Base-by-base conservation (phyloP, 2,329 filamentous ascomycete species). In the Tolypocladium album region DNA sequence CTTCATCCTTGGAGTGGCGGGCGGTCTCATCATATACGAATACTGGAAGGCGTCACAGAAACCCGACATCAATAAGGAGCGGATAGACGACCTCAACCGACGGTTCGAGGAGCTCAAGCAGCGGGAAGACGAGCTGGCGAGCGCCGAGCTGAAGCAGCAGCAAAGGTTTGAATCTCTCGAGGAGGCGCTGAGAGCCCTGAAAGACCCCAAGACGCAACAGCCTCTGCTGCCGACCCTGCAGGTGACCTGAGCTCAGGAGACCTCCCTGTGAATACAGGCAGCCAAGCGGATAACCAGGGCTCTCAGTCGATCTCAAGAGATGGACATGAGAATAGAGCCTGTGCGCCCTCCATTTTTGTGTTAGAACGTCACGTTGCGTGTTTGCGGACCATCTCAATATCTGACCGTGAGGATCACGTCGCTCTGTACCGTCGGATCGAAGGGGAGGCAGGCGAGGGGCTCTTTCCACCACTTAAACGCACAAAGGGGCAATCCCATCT, bases 1-100 rank as follows among this genome's bases (percentile, higher is more conserved):
- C 20, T 88, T 88, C 67, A 87, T 88, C 61, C 76, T 88, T 24
- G 67, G 78, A 7, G 83, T 88, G 34, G 85, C 83, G 8, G 74
- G 76, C 17, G 78, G 71, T 24, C 69, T 88, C 57, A 79, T 88
- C 60, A 71, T 86, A 42, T 88, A 83, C 69, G 85, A 88, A 71
- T 86, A 82, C 64, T 81, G 82, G 70, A 81, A 78, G 64, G 74
- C 81, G 9, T 77, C 79, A n/a, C 74, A 78, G 65, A 88, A 87
- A 70, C 84, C 85, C 11, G 85, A 88, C 65, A 64, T 74, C 59
- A 85, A 83, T 66, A 73, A 76, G 52, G 79, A 83, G 67, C 79
- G 73, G 62, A 78, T 85, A 59, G 76, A 79, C 34, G 79, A 79
- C 60, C 74, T 86, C 34, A 73, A 76, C 42, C 67, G 70, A 56